phyloP scores from a whole-genome alignment of 2,329 filamentous ascomycete species.

The Colletotrichum plurivorum region DNA sequence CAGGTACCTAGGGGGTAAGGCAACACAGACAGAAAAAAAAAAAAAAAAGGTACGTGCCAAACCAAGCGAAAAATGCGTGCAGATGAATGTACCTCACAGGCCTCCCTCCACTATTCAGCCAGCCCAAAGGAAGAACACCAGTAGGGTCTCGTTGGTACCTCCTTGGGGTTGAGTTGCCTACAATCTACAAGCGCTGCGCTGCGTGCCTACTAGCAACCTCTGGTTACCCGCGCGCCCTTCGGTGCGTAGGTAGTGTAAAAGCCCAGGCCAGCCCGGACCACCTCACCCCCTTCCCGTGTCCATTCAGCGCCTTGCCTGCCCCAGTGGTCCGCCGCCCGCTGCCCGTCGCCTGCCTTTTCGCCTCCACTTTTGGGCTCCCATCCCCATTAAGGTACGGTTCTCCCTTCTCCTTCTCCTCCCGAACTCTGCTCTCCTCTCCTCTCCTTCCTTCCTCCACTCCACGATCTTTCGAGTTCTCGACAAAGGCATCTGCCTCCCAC shows the following conservation, averaged over 20 bases:
- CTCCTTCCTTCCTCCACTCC: slow-evolving; percentile 36
- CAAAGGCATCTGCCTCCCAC: slow-evolving; percentile 31
- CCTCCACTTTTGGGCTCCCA: slow-evolving; percentile 41
- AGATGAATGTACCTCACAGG: slow-evolving; percentile 1
- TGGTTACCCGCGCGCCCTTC: not conserved
- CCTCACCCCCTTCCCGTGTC: slow-evolving; percentile 21
- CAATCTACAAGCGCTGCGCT: not conserved
- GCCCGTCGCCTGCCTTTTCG: slow-evolving; percentile 33
- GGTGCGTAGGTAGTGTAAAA: not conserved
- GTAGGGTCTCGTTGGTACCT: not conserved
- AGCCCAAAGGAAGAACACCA: not conserved
- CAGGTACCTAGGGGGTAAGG: not conserved
- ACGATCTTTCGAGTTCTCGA: slow-evolving; percentile 38
- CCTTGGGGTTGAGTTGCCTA: not conserved
- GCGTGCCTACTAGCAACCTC: not conserved
- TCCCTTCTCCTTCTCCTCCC: slow-evolving; percentile 28
- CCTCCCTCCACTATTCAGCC: not conserved
- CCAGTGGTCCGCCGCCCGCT: slow-evolving; percentile 36
- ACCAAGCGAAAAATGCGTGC: slow-evolving; percentile 2
- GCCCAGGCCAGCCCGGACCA: slow-evolving; percentile 29
- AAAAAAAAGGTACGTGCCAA: slow-evolving; percentile 3
- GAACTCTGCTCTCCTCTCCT: slow-evolving; percentile 14
- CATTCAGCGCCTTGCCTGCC: slow-evolving; percentile 17
- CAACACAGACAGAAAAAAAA: too few relatives aligned
- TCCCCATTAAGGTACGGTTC: slow-evolving; percentile 39